These are phyloP conservation scores for Epicoccum sorghinum DNA, from an alignment of 2,329 filamentous ascomycete genomes.

Conservation along the genomic window DNA sequence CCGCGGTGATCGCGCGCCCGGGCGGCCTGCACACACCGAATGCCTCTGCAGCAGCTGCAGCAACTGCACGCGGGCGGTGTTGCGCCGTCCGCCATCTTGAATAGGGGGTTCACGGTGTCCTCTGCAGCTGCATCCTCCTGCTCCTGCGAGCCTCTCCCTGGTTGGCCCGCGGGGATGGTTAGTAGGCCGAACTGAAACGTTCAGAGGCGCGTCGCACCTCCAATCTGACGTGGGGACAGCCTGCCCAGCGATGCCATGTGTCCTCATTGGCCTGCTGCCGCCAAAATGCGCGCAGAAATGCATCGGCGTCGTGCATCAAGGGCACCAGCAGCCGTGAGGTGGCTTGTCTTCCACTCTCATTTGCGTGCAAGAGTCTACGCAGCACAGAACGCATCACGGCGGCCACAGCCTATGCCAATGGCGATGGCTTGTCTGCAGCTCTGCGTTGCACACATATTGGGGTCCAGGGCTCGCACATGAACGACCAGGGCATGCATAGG, in stretches of 20 bases:
- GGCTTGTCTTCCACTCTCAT: no score
- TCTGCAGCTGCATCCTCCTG: background rate
- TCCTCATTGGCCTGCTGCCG: conserved; percentile 18
- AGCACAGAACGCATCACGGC: no score
- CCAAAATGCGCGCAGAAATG: background rate
- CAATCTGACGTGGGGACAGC: conserved; percentile 38
- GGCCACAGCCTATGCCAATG: no score
- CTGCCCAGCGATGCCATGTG: conserved; percentile 11
- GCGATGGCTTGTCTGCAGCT: background rate
- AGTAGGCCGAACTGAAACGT: conserved; percentile 32
- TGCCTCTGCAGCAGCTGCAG: no score
- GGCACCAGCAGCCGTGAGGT: no score
- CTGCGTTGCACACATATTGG: background rate
- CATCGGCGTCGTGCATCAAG: background rate
- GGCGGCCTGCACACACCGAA: no score
- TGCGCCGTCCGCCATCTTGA: background rate
- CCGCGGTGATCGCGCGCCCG: background rate
- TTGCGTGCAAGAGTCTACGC: no score
- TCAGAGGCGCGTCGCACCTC: conserved; percentile 35
- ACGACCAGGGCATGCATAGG: no score
- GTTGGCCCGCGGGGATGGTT: conserved; percentile 27
- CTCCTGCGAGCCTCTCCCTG: conserved; percentile 18
- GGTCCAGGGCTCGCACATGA: no score
- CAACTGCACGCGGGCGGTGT: no score
- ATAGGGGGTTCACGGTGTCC: conserved; percentile 10